Evolutionary conservation across 2,329 filamentous ascomycete species (phyloP).

Genomic region (Chaetomium olivaceum): DNA sequence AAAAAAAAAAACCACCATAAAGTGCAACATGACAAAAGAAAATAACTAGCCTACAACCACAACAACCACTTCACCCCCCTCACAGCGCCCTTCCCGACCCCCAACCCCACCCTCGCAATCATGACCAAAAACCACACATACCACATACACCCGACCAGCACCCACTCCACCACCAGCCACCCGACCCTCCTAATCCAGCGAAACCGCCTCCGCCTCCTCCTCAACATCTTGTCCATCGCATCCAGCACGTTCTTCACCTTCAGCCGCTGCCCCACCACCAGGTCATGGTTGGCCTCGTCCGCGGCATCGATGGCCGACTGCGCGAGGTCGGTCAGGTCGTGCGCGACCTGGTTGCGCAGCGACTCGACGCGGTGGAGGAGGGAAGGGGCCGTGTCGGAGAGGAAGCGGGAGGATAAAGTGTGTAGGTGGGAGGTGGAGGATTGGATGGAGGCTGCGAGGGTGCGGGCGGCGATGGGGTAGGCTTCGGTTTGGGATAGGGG

Average conservation of each 20-base stretch:
- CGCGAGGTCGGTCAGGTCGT: constrained; percentile 61
- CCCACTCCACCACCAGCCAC: constrained; percentile 85
- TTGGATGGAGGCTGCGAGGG: constrained; percentile 51
- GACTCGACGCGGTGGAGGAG: constrained; percentile 52
- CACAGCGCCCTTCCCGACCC: constrained; percentile 60
- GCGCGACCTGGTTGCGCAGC: constrained; percentile 49
- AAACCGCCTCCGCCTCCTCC: constrained; percentile 66
- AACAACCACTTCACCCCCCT: constrained; percentile 75
- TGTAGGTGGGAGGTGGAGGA: constrained; percentile 57
- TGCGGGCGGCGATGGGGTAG: constrained; percentile 55
- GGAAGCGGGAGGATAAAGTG: constrained; percentile 60
- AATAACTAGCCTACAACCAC: constrained; percentile 60
- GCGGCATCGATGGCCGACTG: constrained; percentile 73
- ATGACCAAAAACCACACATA: constrained; percentile 90
- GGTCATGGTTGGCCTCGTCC: constrained; percentile 73
- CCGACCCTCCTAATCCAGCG: constrained; percentile 73
- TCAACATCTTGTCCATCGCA: constrained; percentile 72
- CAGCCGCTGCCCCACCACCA: constrained; percentile 75
- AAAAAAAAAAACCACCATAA: background rate
- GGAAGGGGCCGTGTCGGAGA: constrained; percentile 54
- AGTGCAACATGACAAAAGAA: background rate
- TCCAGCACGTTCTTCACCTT: constrained; percentile 80
- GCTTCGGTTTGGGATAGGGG: constrained; percentile 46
- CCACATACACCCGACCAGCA: constrained; percentile 88
- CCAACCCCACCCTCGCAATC: constrained; percentile 65